Conservation (phyloP, 805 yeast genomes). For the Clavispora santaluciae region DNA sequence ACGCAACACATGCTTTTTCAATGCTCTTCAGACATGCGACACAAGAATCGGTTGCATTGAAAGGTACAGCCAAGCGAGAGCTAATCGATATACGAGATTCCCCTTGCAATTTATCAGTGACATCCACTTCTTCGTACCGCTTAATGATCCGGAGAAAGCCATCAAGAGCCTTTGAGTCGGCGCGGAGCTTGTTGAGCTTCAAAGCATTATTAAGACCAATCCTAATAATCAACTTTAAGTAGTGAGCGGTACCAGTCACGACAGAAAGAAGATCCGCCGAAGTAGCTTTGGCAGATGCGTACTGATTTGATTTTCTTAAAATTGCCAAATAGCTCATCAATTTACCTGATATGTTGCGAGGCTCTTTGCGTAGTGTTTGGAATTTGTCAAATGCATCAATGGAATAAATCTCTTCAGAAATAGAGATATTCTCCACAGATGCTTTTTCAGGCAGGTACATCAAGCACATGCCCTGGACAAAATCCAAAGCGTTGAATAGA, state of each 20-base stretch:
- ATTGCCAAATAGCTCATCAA: slow-evolving; percentile 85
- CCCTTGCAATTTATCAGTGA: slow-evolving; percentile 6
- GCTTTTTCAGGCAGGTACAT: slow-evolving; percentile 14
- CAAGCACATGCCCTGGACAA: slow-evolving; percentile 26
- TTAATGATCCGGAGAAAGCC: slow-evolving; percentile 54
- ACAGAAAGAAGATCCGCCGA: slow-evolving; percentile 71
- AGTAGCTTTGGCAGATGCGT: slow-evolving; percentile 36
- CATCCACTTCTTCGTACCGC: slow-evolving; percentile 20
- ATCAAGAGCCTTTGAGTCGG: slow-evolving; percentile 58
- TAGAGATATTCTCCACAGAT: neutral
- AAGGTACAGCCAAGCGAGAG: slow-evolving; percentile 41
- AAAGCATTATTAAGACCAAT: slow-evolving; percentile 75
- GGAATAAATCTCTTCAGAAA: slow-evolving; percentile 22
- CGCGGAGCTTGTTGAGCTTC: slow-evolving; percentile 54
- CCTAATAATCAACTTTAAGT: slow-evolving; percentile 77
- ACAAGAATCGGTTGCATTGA: slow-evolving; percentile 74
- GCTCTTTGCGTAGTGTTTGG: slow-evolving; percentile 51
- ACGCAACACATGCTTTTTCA: slow-evolving; percentile 74
- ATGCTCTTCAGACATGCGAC: slow-evolving; percentile 65
- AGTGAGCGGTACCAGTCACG: slow-evolving; percentile 90
- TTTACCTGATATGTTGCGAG: slow-evolving; percentile 83
- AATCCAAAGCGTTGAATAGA: slow-evolving; percentile 71
- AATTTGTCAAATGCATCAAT: slow-evolving; percentile 20
- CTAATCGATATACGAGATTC: slow-evolving; percentile 7
- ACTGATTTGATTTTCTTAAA: slow-evolving; percentile 54